Conservation (phyloP, 2,329 filamentous ascomycete species). For the Eutypa lata region DNA sequence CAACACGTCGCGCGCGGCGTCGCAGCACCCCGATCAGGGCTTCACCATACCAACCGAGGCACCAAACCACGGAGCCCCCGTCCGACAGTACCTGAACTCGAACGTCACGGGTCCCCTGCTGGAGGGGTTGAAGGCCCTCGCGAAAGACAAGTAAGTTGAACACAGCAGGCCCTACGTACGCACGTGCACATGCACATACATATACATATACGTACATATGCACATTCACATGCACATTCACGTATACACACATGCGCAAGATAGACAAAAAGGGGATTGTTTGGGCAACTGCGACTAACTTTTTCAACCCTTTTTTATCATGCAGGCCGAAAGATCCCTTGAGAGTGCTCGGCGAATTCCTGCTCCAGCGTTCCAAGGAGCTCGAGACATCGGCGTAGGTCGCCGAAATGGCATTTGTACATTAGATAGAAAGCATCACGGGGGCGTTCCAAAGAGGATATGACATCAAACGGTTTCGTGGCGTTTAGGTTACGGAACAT, state of each 20-base stretch:
- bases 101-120: conserved; percentile 66
- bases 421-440: conserved; percentile 5
- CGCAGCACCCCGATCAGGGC: conserved; percentile 52
- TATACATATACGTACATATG: too few species aligned
- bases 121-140: conserved; percentile 72
- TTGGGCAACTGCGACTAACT: conserved; percentile 1
- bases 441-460: conserved; percentile 20
- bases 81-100: conserved; percentile 67
- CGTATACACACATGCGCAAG: too few species aligned
- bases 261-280: too few species aligned
- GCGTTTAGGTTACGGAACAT: conserved; percentile 8
- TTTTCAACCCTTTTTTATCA: neutral
- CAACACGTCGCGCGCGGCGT: conserved; percentile 52
- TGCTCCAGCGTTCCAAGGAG: conserved; percentile 66
- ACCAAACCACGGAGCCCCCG: conserved; percentile 63
- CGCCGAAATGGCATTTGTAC: neutral
- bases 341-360: conserved; percentile 65
- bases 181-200: too few species aligned
- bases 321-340: conserved; percentile 65
- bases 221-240: too few species aligned
- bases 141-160: conserved; percentile 63
- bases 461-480: conserved; percentile 6
- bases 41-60: conserved; percentile 58
- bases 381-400: conserved; percentile 41
- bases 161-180: too few species aligned